Evolutionary conservation across 179 eudicot genomes (phyloP), one percentile per base, ranked within the genome.

Genomic region (Beta corolliflora): DNA sequence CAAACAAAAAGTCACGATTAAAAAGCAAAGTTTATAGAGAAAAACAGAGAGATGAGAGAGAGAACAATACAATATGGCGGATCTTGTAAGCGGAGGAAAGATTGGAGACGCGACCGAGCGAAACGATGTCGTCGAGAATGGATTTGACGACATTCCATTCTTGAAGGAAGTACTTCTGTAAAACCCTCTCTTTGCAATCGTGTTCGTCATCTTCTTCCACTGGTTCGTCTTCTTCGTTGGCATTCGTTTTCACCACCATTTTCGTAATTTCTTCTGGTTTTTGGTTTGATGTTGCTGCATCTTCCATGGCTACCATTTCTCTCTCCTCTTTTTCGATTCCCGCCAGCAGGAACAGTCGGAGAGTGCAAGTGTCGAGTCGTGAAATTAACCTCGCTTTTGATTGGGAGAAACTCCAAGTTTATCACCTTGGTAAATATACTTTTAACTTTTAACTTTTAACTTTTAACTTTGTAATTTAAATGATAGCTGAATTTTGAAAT

Each of bases 61-160:
- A 71, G 65, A 54, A 36, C 41, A 36, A 18, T 89, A 95, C 99
- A 75, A 95, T 92, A 78, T 91, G 80, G 23, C 95, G 94, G 91
- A 95, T 92, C 87, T 87, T 90, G 91, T 84, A 86, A 71, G 92
- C 95, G 55, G 93, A 83, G 11, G 90, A 83, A 82, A 89, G 79
- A 92, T 92, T 91, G 80, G 90, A 56, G 83, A 89, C 93, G 21
- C 91, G 83, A 64, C 88, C 89, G 59, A 75, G 45, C 15, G 91
- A 90, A 81, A 95, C 88, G 87, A 95, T 94, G 82, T 84, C 88
- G 89, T 91, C 88, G 79, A 95, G 89, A 76, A 92, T 86, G 29
- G 95, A 90, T 79, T 91, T 94, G 85, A 95, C 90, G 71, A 83
- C 82, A 59, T 80, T 88, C 99, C 99, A 95, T 85, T 95, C 99